These are phyloP conservation scores for Clarkia xantiana DNA, from an alignment of 345 rosid species.

Conservation along the genomic window DNA sequence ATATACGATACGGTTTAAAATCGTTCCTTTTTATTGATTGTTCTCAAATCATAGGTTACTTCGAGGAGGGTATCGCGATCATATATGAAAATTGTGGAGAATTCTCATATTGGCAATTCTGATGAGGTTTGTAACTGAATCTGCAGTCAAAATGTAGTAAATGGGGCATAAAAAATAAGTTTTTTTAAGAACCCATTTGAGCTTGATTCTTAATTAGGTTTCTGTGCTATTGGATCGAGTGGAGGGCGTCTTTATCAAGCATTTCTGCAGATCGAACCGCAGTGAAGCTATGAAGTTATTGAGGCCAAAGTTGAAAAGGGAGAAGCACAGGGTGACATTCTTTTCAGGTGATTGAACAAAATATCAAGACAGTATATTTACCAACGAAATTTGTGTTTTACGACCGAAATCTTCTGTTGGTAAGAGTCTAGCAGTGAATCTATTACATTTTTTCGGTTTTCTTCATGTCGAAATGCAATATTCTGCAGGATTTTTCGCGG, in stretches of 20 bases:
- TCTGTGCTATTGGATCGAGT: slow-evolving; percentile 43
- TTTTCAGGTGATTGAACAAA: slow-evolving; percentile 27
- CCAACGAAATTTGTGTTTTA: background rate
- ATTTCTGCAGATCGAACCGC: slow-evolving; percentile 48
- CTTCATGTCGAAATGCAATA: background rate
- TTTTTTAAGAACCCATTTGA: no score
- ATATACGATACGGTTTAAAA: no score
- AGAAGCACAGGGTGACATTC: slow-evolving; percentile 54
- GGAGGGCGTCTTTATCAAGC: slow-evolving; percentile 44
- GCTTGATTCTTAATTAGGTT: slow-evolving; percentile 18
- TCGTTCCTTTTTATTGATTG: background rate
- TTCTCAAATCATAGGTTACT: slow-evolving; percentile 20
- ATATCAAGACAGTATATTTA: no score
- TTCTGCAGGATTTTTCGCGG: slow-evolving; percentile 48
- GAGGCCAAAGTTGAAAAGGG: slow-evolving; percentile 46
- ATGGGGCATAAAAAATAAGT: no score
- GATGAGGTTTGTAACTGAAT: slow-evolving; percentile 42
- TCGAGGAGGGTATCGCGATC: slow-evolving; percentile 44
- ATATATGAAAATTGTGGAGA: slow-evolving; percentile 52
- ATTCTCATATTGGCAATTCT: slow-evolving; percentile 46
- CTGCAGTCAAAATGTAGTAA: no score
- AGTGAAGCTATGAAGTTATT: slow-evolving; percentile 44
- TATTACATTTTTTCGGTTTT: background rate
- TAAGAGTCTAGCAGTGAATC: no score
- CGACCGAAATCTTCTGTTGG: background rate